phyloP scores from a whole-genome alignment of 2,329 filamentous ascomycete species.

The Akanthomyces dipterigenus region DNA sequence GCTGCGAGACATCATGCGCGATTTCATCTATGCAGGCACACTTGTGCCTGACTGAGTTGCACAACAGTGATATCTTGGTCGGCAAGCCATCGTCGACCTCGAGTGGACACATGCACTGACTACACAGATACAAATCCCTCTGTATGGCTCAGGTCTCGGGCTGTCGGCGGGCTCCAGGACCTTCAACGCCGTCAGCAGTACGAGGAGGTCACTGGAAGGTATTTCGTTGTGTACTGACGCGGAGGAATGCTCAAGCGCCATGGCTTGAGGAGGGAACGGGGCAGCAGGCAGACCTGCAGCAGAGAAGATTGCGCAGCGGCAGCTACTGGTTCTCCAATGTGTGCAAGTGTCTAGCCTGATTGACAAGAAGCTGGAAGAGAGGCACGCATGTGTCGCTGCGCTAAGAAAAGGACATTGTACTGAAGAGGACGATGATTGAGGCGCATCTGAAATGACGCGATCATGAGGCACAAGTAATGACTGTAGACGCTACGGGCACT shows the following conservation, averaged over 20 bases:
- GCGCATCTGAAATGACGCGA: too few species aligned
- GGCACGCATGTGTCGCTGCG: not conserved
- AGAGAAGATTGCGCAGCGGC: not conserved
- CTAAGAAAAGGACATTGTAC: not conserved
- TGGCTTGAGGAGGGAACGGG: not conserved
- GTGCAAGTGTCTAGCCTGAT: not conserved
- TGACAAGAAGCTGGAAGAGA: not conserved
- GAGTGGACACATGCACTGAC: conserved; percentile 23
- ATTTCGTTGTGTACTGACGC: too few species aligned
- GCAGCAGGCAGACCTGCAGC: not conserved
- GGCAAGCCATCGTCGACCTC: conserved; percentile 24
- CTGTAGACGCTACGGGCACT: too few species aligned
- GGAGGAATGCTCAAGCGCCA: not conserved
- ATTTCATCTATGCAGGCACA: conserved; percentile 19
- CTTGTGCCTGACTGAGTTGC: conserved; percentile 28
- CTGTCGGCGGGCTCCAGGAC: not conserved
- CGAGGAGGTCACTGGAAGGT: not conserved
- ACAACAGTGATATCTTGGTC: conserved; percentile 30
- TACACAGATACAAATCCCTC: conserved; percentile 21
- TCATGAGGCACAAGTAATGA: too few species aligned
- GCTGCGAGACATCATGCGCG: conserved; percentile 21
- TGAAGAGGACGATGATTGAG: not conserved
- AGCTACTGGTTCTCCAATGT: conserved; percentile 3
- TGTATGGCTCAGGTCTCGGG: conserved; percentile 21
- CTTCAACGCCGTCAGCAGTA: not conserved